These are phyloP conservation scores for Nannizziopsis barbatae DNA, from an alignment of 2,329 filamentous ascomycete species.

Conservation along the genomic window DNA sequence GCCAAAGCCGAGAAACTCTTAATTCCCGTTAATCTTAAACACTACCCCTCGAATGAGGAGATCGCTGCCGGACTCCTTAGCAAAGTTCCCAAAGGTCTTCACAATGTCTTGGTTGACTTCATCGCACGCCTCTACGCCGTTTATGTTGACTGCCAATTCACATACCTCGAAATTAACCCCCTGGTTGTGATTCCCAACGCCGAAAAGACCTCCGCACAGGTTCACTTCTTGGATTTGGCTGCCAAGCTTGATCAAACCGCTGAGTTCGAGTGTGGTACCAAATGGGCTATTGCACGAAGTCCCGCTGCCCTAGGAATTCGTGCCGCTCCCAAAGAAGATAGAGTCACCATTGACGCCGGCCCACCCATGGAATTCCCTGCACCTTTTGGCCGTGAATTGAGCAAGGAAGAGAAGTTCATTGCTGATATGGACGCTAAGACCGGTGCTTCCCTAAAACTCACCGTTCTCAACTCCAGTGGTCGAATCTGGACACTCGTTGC, in stretches of 20 bases:
- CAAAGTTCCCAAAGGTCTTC: constrained; percentile 87
- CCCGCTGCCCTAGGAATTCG: constrained; percentile 71
- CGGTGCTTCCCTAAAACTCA: constrained; percentile 95
- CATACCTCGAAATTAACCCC: constrained; percentile 99
- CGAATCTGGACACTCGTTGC: constrained; percentile 97
- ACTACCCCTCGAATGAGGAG: constrained; percentile 93
- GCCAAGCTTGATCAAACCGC: constrained; percentile 98
- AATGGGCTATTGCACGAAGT: constrained; percentile 94
- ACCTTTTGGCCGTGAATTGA: constrained; percentile 94
- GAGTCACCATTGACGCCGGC: constrained; percentile 88
- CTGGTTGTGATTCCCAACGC: constrained; percentile 94
- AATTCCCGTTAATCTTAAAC: constrained; percentile 84
- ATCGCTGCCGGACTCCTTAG: constrained; percentile 75
- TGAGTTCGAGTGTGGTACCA: constrained; percentile 97
- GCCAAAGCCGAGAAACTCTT: constrained; percentile 97
- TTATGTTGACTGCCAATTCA: constrained; percentile 99
- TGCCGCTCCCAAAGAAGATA: constrained; percentile 54
- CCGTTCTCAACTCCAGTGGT: constrained; percentile 80
- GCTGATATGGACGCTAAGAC: constrained; percentile 98
- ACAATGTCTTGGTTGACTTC: constrained; percentile 98
- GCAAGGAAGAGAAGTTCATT: constrained; percentile 99
- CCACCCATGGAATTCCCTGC: constrained; percentile 98
- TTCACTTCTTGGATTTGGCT: constrained; percentile 96
- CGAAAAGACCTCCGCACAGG: constrained; percentile 79
- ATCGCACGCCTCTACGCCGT: constrained; percentile 96